A percentile compares a stretch with the other conserved stretches of the same genome.
Evolutionary conservation across 805 yeast species (phyloP).

Genomic region (Saccharomycopsis capsularis): DNA sequence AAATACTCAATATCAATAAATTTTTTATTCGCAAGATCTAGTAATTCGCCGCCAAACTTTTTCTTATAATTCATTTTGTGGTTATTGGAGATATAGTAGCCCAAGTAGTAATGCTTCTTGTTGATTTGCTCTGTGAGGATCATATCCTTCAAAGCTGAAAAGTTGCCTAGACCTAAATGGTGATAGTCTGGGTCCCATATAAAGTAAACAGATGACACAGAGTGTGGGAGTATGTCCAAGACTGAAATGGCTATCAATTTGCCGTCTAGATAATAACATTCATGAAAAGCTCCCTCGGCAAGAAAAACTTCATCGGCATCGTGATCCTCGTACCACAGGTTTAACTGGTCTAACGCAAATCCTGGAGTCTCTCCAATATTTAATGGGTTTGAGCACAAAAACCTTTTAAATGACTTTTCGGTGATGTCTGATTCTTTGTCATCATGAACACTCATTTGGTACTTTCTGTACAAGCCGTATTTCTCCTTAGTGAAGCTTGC

Average conservation of each 20-base stretch:
- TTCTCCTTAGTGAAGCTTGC: slow-evolving; percentile 51
- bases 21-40: slow-evolving; percentile 46
- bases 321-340: slow-evolving; percentile 9
- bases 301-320: neutral
- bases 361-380: slow-evolving; percentile 9
- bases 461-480: slow-evolving; percentile 53
- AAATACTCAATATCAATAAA: slow-evolving; percentile 36
- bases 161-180: slow-evolving; percentile 63
- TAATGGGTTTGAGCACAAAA: slow-evolving; percentile 68
- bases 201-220: slow-evolving; percentile 78
- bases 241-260: slow-evolving; percentile 70
- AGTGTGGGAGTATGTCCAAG: slow-evolving; percentile 66
- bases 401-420: slow-evolving; percentile 46
- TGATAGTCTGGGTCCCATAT: slow-evolving; percentile 81
- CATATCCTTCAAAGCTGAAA: slow-evolving; percentile 69
- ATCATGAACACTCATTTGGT: slow-evolving; percentile 65
- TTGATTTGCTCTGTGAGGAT: slow-evolving; percentile 42
- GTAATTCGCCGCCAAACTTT: slow-evolving; percentile 67
- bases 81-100: slow-evolving; percentile 75
- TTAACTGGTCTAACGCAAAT: neutral
- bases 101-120: slow-evolving; percentile 62
- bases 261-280: slow-evolving; percentile 61
- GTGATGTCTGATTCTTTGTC: slow-evolving; percentile 46
- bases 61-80: slow-evolving; percentile 76
- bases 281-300: slow-evolving; percentile 64